Evolutionary conservation across 805 yeast genomes (phyloP), one percentile per base, ranked within the genome.

Genomic region (Blastobotrys muscicola): DNA sequence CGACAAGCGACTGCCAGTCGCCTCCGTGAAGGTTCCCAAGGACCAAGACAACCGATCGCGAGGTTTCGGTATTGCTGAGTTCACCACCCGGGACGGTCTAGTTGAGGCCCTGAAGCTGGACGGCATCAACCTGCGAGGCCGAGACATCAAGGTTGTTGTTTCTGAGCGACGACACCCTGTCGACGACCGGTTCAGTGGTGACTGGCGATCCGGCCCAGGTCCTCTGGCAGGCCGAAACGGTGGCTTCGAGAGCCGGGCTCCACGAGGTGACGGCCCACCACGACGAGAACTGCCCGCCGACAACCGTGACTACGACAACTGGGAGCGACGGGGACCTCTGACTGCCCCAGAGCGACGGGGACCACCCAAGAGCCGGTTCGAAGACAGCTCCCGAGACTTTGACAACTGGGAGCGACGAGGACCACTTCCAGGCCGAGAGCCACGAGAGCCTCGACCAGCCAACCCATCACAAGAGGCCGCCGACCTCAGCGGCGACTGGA

Each of bases 51-150:
- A 79, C 45, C 76, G 80, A 57, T 71, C 84, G 72, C 80, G 82
- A 56, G 95, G 95, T 36, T 84, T 79, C 58, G 97, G 94, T 20
- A 89, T 85, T 61, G 83, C 90, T 47, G 94, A 89, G 62, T 92
- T 78, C 57, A 86, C 78, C 60, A 75, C 84, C 48, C 82, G 80
- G 58, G 95, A 84, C 48, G 82, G 83, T 53, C 72, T 90, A 56
- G 80, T 71, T 45, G 72, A 74, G 50, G 92, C 97, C 38, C 66
- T 90, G 53, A 76, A 76, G 45, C 76, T 80, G 59, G 71, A 85
- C 57, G 85, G 85, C 63, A 80, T 77, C 53, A 69, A 76, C 47
- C 82, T 82, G 48, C 78, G 73, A 67, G 80, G 80, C 60, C 92
- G 92, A 55, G 62, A 78, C 42, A 68, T 76, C 47, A 69, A 85